These are phyloP conservation scores for Daldinia decipiens DNA, from an alignment of 495 filamentous ascomycete genomes.

Conservation along the genomic window DNA sequence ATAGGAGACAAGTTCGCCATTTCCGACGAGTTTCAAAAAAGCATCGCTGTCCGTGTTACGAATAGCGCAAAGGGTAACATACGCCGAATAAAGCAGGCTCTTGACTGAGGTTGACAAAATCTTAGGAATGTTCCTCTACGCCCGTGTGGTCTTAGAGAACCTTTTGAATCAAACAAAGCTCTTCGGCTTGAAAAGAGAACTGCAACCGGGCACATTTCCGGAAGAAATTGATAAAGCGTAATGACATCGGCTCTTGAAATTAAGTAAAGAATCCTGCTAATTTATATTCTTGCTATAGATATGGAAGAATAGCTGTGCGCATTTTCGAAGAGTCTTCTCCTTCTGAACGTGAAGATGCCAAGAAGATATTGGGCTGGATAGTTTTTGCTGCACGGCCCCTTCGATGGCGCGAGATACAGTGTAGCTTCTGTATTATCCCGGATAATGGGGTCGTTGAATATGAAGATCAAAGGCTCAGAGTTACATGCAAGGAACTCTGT, in stretches of 20 bases:
- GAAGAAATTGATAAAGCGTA: neutral
- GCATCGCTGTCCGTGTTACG: neutral
- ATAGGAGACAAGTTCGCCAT: neutral
- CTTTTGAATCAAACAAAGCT: neutral
- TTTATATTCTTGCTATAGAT: neutral
- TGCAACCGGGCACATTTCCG: neutral
- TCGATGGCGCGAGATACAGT: neutral
- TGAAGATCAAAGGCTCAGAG: neutral
- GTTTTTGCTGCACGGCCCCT: neutral
- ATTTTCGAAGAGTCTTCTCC: neutral
- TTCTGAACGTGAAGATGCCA: neutral
- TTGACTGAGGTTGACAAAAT: neutral
- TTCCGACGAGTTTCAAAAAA: neutral
- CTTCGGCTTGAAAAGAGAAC: neutral
- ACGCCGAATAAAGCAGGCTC: neutral
- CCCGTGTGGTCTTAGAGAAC: slow-evolving; percentile 1
- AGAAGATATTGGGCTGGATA: neutral
- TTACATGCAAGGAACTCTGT: neutral
- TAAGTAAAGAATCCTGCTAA: neutral
- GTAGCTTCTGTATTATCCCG: neutral
- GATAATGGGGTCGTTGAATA: neutral
- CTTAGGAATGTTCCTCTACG: neutral
- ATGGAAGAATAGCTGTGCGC: neutral
- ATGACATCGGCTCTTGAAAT: neutral
- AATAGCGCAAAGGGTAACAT: neutral